These are phyloP conservation scores for Craterostigma plantagineum DNA, from an alignment of 257 asterid species.

Conservation along the genomic window DNA sequence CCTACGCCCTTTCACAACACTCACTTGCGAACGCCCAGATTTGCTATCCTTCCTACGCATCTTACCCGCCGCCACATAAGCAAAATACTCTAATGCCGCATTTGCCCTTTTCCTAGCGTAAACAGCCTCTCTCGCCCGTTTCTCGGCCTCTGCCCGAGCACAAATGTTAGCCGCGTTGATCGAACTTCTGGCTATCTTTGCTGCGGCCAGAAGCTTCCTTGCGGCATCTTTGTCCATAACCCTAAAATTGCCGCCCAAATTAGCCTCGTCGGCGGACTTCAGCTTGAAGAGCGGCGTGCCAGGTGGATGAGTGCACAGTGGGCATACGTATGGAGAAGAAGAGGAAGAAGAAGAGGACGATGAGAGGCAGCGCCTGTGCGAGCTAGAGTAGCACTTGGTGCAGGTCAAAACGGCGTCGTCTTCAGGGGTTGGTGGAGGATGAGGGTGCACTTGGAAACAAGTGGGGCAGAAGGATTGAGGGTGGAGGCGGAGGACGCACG, in stretches of 20 bases:
- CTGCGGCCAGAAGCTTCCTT: conserved; percentile 52
- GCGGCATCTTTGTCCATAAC: conserved; percentile 52
- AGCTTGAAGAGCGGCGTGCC: conserved; percentile 21
- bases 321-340: too few relatives aligned
- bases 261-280: conserved; percentile 16
- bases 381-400: conserved; percentile 43
- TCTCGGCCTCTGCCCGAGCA: conserved; percentile 50
- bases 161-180: conserved; percentile 46
- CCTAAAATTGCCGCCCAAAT: conserved; percentile 11
- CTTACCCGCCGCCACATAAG: conserved; percentile 38
- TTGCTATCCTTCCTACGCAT: conserved; percentile 30
- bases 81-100: conserved; percentile 52
- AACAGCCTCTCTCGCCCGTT: conserved; percentile 66
- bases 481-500: conserved; percentile 76
- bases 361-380: conserved; percentile 47
- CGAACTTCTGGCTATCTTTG: conserved; percentile 37
- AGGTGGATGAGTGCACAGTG: conserved; percentile 38
- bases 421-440: conserved; percentile 18
- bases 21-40: background rate
- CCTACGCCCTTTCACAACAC: too few relatives aligned
- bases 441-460: conserved; percentile 64
- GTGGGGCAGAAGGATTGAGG: conserved; percentile 75
- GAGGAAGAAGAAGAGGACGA: conserved; percentile 14
- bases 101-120: conserved; percentile 55
- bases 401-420: conserved; percentile 35